These are phyloP conservation scores for Amaranthus cruentus DNA, from an alignment of 148 eudicot genomes.

Conservation along the genomic window DNA sequence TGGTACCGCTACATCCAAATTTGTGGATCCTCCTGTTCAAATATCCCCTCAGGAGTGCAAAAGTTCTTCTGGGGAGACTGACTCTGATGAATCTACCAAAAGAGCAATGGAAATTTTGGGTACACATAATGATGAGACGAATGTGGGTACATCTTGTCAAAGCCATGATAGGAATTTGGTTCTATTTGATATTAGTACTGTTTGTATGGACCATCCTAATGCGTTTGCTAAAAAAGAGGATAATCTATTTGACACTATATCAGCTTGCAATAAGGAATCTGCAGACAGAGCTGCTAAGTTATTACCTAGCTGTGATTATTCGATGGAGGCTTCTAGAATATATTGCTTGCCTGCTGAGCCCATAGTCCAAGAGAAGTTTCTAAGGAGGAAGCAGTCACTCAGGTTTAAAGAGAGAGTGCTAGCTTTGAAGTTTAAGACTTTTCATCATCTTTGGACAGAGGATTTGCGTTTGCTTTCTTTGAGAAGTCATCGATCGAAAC, in stretches of 20 bases:
- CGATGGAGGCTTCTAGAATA: conserved; percentile 12
- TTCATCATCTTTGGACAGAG: conserved; percentile 74
- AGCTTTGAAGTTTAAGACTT: conserved; percentile 61
- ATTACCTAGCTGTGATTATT: conserved; percentile 34
- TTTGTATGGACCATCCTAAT: conserved; percentile 4
- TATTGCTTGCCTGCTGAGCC: conserved; percentile 29
- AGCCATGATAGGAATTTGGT: conserved; percentile 21
- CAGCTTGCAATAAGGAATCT: conserved; percentile 52
- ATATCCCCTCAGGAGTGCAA: conserved; percentile 15
- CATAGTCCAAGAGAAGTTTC: conserved; percentile 40
- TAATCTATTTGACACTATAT: conserved; percentile 33
- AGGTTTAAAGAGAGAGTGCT: conserved; percentile 65
- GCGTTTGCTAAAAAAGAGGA: conserved; percentile 20
- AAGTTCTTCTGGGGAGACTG: conserved; percentile 12
- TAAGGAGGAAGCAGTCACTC: conserved; percentile 40
- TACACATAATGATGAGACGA: conserved; percentile 20
- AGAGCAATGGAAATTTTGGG: conserved; percentile 18
- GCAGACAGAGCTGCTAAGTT: conserved; percentile 56
- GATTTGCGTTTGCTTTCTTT: conserved; percentile 53
- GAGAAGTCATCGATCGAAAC: conserved; percentile 46
- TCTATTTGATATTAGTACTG: conserved; percentile 5
- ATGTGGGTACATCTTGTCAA: conserved; percentile 23
- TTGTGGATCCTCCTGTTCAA: conserved; percentile 32
- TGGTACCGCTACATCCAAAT: conserved; percentile 68
- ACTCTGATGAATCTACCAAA: conserved; percentile 10